Evolutionary conservation across 139 green algal genomes (phyloP).

Genomic region (Volvox reticuliferus): DNA sequence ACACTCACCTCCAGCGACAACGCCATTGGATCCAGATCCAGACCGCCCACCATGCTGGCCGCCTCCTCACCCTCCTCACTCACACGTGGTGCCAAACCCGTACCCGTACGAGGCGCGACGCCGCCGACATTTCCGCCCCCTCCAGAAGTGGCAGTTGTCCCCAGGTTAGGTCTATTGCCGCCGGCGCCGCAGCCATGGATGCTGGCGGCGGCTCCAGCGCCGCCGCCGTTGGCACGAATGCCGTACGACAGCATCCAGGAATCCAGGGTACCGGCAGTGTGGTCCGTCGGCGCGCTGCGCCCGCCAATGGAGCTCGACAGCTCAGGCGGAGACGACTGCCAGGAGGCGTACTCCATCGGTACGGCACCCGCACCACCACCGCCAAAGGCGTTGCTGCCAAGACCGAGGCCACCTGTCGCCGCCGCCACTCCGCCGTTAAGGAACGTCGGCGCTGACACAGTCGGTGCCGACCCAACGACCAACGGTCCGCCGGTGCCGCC

Average conservation of each 20-base stretch:
- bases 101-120: not conserved
- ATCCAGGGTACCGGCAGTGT: not conserved
- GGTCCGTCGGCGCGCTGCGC: not conserved
- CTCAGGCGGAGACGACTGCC: slow-evolving; percentile 22
- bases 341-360: slow-evolving; percentile 16
- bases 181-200: too few species aligned
- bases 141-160: not conserved
- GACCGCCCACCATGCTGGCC: not conserved
- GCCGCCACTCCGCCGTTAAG: not conserved
- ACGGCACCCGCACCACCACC: not conserved
- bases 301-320: not conserved
- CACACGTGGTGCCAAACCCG: slow-evolving; percentile 4
- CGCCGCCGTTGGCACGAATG: not conserved
- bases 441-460: not conserved
- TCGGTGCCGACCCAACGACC: slow-evolving; percentile 23
- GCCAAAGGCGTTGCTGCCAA: not conserved
- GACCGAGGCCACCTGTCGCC: not conserved
- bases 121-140: not conserved
- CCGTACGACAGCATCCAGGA: slow-evolving; percentile 24
- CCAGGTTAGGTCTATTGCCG: not conserved
- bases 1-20: slow-evolving; percentile 44
- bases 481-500: not conserved
- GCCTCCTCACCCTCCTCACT: slow-evolving; percentile 52
- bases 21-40: slow-evolving; percentile 43
- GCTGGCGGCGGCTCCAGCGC: not conserved